A percentile compares a stretch with the other conserved stretches of the same genome.
These are phyloP conservation scores for Yamadazyma membranifaciens DNA, from an alignment of 1,139 yeast species.

Conservation along the genomic window DNA sequence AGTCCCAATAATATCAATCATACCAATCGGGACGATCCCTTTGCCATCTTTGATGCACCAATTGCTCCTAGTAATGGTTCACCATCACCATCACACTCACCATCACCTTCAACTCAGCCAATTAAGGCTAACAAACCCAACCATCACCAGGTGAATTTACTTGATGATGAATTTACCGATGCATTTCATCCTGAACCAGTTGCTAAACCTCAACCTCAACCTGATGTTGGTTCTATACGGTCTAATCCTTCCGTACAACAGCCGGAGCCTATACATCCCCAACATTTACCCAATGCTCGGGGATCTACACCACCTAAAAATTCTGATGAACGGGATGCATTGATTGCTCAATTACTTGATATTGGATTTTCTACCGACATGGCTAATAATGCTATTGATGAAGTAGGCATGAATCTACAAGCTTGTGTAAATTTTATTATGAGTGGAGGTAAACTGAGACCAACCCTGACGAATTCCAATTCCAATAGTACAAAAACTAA, in stretches of 20 bases:
- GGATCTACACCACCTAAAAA: conserved; percentile 1
- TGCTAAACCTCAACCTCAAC: conserved; percentile 2
- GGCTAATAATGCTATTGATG: conserved; percentile 59
- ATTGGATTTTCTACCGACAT: conserved; percentile 73
- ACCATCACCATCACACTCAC: neutral
- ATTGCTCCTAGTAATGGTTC: neutral
- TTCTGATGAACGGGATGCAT: conserved; percentile 36
- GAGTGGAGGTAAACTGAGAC: conserved; percentile 32
- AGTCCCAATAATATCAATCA: neutral
- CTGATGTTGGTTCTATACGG: neutral
- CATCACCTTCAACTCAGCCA: neutral
- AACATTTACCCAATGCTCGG: neutral
- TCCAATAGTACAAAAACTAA: conserved; percentile 1
- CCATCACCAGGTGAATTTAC: conserved; percentile 17
- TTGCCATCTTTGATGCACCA: conserved; percentile 18
- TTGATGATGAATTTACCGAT: conserved; percentile 47
- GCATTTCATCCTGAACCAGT: conserved; percentile 22
- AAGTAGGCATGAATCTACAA: conserved; percentile 59
- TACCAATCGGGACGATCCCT: conserved; percentile 18
- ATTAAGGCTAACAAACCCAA: neutral
- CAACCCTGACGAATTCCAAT: conserved; percentile 4
- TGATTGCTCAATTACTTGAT: conserved; percentile 70
- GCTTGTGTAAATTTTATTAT: conserved; percentile 68
- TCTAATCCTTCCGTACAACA: neutral
- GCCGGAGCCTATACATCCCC: neutral